phyloP scores from a whole-genome alignment of 208 protist genomes.

The Vickermania ingenoplastis region DNA sequence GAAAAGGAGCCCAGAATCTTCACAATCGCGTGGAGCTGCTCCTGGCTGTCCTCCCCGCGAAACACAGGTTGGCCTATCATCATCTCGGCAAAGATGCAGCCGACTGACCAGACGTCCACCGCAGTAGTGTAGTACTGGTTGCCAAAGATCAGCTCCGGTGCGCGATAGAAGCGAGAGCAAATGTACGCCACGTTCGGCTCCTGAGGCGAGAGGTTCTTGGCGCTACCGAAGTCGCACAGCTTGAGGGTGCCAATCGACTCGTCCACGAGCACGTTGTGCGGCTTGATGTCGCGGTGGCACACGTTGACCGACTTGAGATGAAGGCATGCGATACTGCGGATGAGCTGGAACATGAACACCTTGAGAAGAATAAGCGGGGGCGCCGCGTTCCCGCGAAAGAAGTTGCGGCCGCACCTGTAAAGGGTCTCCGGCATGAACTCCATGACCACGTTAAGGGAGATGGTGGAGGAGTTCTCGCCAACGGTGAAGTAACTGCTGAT shows the following conservation, averaged over 20 bases:
- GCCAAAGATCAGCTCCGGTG: conserved; percentile 98
- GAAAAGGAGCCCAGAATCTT: conserved; percentile 95
- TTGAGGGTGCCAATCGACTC: conserved; percentile 92
- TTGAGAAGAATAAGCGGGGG: conserved; percentile 73
- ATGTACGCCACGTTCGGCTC: conserved; percentile 99
- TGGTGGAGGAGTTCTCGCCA: conserved; percentile 51
- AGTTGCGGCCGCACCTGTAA: conserved; percentile 91
- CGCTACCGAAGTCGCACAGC: conserved; percentile 98
- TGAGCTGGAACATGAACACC: conserved; percentile 79
- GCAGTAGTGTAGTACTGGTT: conserved; percentile 98
- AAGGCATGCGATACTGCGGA: conserved; percentile 93
- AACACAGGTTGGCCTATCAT: conserved; percentile 99
- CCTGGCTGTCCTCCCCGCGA: conserved; percentile 97
- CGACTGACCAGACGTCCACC: conserved; percentile 98
- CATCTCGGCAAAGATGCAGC: conserved; percentile 99
- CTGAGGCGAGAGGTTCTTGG: conserved; percentile 97
- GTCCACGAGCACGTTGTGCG: conserved; percentile 99
- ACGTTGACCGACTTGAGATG: conserved; percentile 88
- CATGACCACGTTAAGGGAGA: conserved; percentile 99
- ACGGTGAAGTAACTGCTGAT: conserved; percentile 96
- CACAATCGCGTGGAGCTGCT: conserved; percentile 96
- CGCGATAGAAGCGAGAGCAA: conserved; percentile 98
- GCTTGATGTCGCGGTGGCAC: conserved; percentile 98
- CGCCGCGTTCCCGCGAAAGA: conserved; percentile 81
- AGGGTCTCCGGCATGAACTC: conserved; percentile 99